Conservation (phyloP, 2,329 filamentous ascomycete genomes). For the Fusarium floridanum region DNA sequence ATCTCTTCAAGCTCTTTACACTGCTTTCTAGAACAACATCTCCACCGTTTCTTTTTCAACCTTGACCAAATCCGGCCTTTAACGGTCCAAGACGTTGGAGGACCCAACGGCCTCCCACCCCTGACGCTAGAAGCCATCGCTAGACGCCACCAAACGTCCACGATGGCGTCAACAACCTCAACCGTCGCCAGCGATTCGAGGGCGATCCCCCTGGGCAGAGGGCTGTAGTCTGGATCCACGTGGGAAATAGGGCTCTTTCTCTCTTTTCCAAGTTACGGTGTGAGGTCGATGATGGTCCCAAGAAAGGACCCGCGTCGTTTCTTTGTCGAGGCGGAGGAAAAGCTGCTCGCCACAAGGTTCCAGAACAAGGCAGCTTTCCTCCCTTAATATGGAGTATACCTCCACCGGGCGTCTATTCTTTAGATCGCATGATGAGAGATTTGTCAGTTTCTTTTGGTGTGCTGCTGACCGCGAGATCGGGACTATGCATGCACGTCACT, state of each 20-base stretch:
- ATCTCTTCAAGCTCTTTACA: neutral
- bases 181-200: slow-evolving; percentile 10
- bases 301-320: no score
- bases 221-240: slow-evolving; percentile 15
- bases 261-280: slow-evolving; percentile 10
- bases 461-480: neutral
- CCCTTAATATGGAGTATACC: slow-evolving; percentile 6
- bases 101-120: slow-evolving; percentile 21
- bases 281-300: no score
- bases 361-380: neutral
- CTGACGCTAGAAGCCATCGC: slow-evolving; percentile 30
- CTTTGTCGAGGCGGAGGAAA: slow-evolving; percentile 3
- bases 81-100: slow-evolving; percentile 15
- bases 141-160: slow-evolving; percentile 32
- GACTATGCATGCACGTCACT: neutral
- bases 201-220: neutral
- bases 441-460: neutral
- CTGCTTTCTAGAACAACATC: slow-evolving; percentile 23
- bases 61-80: slow-evolving; percentile 33
- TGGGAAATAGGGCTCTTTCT: neutral
- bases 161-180: slow-evolving; percentile 31
- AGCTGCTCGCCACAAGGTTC: slow-evolving; percentile 17
- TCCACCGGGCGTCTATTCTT: slow-evolving; percentile 17
- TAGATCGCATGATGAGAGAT: slow-evolving; percentile 17
- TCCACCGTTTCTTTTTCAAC: neutral